Evolutionary conservation across 108 stramenopile species (phyloP).

Genomic region (Parmales sp.): DNA sequence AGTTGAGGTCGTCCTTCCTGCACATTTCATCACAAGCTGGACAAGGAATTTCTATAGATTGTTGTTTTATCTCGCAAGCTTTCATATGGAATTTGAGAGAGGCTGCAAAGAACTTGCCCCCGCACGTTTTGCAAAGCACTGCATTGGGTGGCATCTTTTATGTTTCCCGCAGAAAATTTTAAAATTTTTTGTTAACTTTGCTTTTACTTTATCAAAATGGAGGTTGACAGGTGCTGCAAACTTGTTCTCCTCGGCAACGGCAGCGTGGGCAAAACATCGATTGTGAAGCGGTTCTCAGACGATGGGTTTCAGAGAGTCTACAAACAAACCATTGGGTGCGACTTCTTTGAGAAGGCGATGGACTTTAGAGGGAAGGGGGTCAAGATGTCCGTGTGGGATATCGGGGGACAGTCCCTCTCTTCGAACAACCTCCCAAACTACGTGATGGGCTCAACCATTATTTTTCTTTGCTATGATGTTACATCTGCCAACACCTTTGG

Average conservation of each 20-base stretch:
- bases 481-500: conserved; percentile 23
- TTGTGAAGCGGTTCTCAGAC: conserved; percentile 19
- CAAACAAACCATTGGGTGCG: conserved; percentile 34
- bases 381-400: conserved; percentile 25
- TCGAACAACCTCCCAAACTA: conserved; percentile 29
- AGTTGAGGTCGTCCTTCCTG: not conserved
- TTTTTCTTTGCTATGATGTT: conserved; percentile 35
- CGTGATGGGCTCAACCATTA: conserved; percentile 4
- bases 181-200: no score
- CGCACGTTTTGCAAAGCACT: conserved; percentile 1
- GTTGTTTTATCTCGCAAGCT: not conserved
- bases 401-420: conserved; percentile 29
- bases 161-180: no score
- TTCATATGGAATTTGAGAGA: not conserved
- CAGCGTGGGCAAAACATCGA: conserved; percentile 30
- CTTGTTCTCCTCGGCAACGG: conserved; percentile 32
- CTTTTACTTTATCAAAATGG: no score
- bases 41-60: not conserved
- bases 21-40: not conserved
- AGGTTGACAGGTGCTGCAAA: no score
- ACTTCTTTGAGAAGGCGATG: conserved; percentile 24
- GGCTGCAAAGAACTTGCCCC: conserved; percentile 2
- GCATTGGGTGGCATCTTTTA: no score
- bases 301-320: conserved; percentile 25
- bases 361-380: not conserved